phyloP scores from a whole-genome alignment of 768 basidiomycete species.

The Leccinum subtestaceum region DNA sequence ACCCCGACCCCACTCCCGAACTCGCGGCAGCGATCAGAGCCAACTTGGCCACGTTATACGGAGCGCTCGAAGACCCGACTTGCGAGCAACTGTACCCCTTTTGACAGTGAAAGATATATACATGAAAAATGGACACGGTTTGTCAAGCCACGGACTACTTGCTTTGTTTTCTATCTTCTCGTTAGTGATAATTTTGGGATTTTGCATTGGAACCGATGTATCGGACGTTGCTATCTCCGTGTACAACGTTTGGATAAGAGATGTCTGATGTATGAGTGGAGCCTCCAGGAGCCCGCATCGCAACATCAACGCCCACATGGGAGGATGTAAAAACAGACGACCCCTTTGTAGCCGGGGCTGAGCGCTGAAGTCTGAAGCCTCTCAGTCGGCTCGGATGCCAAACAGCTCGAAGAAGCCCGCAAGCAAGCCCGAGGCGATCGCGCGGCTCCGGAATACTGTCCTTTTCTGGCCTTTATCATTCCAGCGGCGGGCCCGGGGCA shows the following conservation, averaged over 20 bases:
- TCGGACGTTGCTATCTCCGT: neutral
- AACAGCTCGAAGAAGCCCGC: no score
- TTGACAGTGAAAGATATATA: constrained; percentile 2
- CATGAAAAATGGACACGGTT: neutral
- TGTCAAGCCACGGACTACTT: neutral
- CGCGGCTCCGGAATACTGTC: no score
- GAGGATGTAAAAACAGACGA: no score
- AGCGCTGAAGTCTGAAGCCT: no score
- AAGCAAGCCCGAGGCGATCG: no score
- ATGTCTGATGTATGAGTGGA: neutral
- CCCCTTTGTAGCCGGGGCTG: no score
- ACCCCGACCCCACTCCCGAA: constrained; percentile 21
- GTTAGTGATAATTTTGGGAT: neutral
- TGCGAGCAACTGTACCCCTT: constrained; percentile 19
- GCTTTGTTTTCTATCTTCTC: neutral
- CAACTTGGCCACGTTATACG: constrained; percentile 18
- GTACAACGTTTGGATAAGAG: neutral
- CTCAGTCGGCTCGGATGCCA: no score
- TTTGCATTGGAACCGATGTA: neutral
- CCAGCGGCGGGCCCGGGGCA: no score
- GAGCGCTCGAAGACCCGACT: constrained; percentile 5
- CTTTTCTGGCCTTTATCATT: no score
- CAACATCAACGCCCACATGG: no score
- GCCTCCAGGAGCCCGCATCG: no score
- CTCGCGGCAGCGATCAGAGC: constrained; percentile 22